phyloP scores from a whole-genome alignment of 2,329 filamentous ascomycete species.

The Paramyrothecium roridum region DNA sequence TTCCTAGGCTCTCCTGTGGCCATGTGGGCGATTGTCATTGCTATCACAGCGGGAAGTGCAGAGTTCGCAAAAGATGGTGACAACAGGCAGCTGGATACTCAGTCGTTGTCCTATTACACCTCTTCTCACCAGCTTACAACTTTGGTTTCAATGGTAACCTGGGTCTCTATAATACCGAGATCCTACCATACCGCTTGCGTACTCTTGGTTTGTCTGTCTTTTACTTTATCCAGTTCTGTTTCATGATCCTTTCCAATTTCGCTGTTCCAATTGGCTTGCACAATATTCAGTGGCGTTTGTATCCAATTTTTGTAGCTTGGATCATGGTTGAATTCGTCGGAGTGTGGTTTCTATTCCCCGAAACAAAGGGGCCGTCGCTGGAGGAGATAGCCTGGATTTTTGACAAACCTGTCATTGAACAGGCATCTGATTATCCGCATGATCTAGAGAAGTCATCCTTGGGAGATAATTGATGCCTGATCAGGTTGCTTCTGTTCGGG shows the following conservation, averaged over 20 bases:
- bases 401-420: background rate
- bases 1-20: constrained; percentile 3
- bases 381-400: constrained; percentile 44
- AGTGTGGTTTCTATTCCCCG: constrained; percentile 14
- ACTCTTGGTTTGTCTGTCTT: background rate
- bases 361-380: constrained; percentile 38
- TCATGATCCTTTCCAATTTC: constrained; percentile 3
- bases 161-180: constrained; percentile 25
- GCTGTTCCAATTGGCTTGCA: constrained; percentile 4
- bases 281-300: constrained; percentile 4
- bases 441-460: background rate
- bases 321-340: constrained; percentile 1
- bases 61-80: constrained; percentile 9
- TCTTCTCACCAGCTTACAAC: constrained; percentile 18
- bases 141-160: constrained; percentile 9
- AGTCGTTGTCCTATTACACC: constrained; percentile 30
- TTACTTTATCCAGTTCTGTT: background rate
- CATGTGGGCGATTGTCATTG: constrained; percentile 11
- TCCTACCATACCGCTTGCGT: constrained; percentile 27
- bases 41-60: constrained; percentile 9
- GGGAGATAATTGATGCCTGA: background rate
- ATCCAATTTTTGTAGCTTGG: constrained; percentile 2
- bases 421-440: background rate
- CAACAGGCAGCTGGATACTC: constrained; percentile 12
- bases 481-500: background rate